Base-by-base conservation (phyloP, 805 yeast genomes). In the Cyberlindnera lachancei region DNA sequence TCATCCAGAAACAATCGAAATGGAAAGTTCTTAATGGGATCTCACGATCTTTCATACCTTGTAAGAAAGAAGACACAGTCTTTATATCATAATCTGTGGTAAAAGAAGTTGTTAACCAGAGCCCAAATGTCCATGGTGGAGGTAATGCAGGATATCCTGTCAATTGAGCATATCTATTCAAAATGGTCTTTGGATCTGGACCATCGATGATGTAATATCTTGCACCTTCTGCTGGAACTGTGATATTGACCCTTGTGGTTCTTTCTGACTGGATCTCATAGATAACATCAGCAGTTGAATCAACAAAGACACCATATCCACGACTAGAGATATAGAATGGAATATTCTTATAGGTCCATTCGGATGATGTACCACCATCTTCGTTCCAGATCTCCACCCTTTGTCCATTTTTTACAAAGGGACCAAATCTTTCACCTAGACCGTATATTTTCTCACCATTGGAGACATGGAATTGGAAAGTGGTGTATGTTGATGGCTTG, bases 341-440 rank as follows among this genome's bases (percentile, higher is more conserved):
- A 20, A 44, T 33, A 30, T 38, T 44, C 37, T 44, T 44, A 28
- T 44, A 44, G 12, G 49, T 34, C 37, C 30, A 38, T 38, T 44
- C 49, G 2, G 46, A 42, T 4, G 45, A 42, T 7, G 49, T 44
- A 25, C 49, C 49, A 32, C 49, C 49, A 23, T 44, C 49, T 24
- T 42, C 46, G 20, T 44, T 44, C 49, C 49, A 44, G 35, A 37
- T 40, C 33, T 44, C 45, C 5, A 44, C 49, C 29, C 45, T 37
- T 33, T 44, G 49, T 9, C 49, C 49, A 27, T 44, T 44, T 31
- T 44, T 44, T 13, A 44, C 44, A 26, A 26, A 42, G 5, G 49
- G 45, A n/a, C 49, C 49, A 15, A 44, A 44, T 34, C 49, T 36
- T 31, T 44, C 49, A 38, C 49, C 49, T 9, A 44, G 38, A 22